Evolutionary conservation across 805 yeast genomes (phyloP).

Genomic region (Candida chauliodis): DNA sequence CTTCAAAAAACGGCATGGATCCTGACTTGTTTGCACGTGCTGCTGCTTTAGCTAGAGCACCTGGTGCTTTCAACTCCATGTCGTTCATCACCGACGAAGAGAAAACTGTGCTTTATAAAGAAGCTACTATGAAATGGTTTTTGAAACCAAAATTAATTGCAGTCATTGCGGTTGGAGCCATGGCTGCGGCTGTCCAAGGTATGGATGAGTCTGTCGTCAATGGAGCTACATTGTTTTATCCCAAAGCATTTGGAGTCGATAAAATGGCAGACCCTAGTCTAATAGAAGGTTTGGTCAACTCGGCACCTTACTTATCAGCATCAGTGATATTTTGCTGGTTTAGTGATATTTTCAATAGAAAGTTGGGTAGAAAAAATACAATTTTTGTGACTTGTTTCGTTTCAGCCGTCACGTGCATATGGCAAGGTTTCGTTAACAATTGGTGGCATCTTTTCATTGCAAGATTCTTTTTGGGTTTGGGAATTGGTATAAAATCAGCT

Average conservation of each 20-base stretch:
- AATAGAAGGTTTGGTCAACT: constrained; percentile 58
- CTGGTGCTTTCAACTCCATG: constrained; percentile 58
- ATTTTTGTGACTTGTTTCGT: constrained; percentile 58
- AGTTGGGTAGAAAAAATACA: constrained; percentile 57
- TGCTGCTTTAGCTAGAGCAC: constrained; percentile 57
- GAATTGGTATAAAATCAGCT: constrained; percentile 65
- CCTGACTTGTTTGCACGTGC: constrained; percentile 58
- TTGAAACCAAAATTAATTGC: constrained; percentile 49
- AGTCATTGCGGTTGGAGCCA: constrained; percentile 56
- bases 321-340: constrained; percentile 60
- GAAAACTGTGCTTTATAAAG: constrained; percentile 45
- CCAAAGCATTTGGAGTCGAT: constrained; percentile 48
- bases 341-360: constrained; percentile 48
- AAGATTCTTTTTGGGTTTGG: constrained; percentile 38
- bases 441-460: constrained; percentile 62
- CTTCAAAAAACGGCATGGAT: constrained; percentile 52
- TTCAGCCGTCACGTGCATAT: constrained; percentile 58
- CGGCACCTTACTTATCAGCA: constrained; percentile 64
- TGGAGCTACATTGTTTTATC: constrained; percentile 64
- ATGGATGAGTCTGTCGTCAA: constrained; percentile 72
- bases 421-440: constrained; percentile 63
- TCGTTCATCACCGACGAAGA: constrained; percentile 44
- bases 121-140: constrained; percentile 40
- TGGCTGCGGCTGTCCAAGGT: constrained; percentile 72
- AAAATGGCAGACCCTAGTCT: constrained; percentile 45